These are phyloP conservation scores for Fusarium paranaense DNA, from an alignment of 2,329 filamentous ascomycete species.

Conservation along the genomic window DNA sequence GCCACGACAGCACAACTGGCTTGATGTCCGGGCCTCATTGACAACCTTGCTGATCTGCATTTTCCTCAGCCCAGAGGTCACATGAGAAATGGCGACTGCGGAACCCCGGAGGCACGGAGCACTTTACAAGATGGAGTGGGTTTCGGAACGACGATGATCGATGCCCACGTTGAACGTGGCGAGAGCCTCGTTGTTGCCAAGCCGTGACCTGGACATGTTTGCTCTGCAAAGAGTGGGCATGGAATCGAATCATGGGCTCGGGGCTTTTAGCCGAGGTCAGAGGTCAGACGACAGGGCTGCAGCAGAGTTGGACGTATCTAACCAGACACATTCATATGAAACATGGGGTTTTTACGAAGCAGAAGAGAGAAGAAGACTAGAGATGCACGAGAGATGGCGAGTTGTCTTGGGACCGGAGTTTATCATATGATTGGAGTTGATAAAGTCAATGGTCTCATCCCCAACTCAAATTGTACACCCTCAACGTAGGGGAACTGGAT, in stretches of 20 bases:
- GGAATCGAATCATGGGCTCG: neutral
- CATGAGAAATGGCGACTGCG: neutral
- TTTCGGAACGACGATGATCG: neutral
- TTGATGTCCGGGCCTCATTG: neutral
- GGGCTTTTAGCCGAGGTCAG: neutral
- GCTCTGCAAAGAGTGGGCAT: neutral
- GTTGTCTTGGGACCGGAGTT: neutral
- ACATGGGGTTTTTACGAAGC: neutral
- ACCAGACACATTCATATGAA: neutral
- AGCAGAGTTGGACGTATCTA: neutral
- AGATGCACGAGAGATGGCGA: neutral
- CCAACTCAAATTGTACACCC: neutral
- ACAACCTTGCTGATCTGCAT: neutral
- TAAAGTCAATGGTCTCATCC: neutral
- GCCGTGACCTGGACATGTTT: neutral
- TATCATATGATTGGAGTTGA: neutral
- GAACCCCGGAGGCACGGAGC: neutral
- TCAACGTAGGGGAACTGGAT: neutral
- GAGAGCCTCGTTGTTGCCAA: neutral
- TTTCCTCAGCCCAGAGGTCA: neutral
- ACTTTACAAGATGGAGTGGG: neutral
- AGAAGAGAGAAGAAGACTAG: neutral
- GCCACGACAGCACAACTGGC: neutral
- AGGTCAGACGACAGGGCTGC: neutral
- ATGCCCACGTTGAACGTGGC: neutral